These are phyloP conservation scores for Chamaecyparis obtusa DNA, from an alignment of 75 land plant genomes.

Conservation along the genomic window DNA sequence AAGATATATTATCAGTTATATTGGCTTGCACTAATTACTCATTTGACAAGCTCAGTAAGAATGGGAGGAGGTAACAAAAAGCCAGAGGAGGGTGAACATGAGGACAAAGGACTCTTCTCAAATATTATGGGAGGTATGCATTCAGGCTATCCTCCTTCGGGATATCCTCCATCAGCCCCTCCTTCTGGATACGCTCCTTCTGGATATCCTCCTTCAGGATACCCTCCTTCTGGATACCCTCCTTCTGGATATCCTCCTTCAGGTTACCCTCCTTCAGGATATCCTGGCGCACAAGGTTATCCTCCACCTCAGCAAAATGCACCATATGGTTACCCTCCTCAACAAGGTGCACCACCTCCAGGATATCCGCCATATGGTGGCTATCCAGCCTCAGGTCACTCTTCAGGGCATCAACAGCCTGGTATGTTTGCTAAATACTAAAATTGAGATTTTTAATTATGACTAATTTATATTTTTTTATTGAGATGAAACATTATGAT, in stretches of 20 bases:
- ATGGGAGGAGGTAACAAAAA: conserved; percentile 3
- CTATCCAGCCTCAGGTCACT: background rate
- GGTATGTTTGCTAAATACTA: background rate
- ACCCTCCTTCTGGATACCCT: background rate
- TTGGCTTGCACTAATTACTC: background rate
- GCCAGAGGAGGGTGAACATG: background rate
- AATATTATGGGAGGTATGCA: background rate
- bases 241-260: background rate
- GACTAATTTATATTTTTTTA: background rate
- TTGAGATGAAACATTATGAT: background rate
- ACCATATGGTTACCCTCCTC: conserved; percentile 7
- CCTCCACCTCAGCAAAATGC: background rate
- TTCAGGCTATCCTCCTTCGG: background rate
- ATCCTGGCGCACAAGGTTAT: background rate
- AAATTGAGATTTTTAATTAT: background rate
- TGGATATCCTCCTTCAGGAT: background rate
- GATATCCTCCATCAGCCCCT: background rate
- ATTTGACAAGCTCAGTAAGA: background rate
- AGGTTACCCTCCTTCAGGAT: background rate
- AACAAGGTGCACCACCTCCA: background rate
- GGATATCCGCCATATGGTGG: conserved; percentile 5
- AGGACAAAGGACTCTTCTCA: background rate
- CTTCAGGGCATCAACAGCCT: background rate
- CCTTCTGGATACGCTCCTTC: background rate
- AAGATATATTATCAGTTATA: background rate